Conservation (phyloP, 208 protist genomes). For the Leishmania gerbilli region DNA sequence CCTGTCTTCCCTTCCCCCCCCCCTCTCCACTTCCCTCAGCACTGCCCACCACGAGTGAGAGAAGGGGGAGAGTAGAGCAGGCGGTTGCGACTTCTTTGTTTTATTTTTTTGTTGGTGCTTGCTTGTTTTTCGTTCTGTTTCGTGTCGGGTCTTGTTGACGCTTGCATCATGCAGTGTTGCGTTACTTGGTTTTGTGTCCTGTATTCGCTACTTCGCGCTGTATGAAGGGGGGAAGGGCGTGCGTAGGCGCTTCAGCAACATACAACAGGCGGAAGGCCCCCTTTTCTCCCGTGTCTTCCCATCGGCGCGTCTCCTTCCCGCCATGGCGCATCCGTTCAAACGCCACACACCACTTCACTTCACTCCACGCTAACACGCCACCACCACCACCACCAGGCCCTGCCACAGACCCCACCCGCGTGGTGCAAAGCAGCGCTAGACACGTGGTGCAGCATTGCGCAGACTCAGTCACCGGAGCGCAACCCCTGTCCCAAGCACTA, state of each 20-base stretch:
- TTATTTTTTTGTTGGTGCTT: no score
- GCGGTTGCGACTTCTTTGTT: no score
- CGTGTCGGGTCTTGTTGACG: background rate
- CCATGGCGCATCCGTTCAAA: background rate
- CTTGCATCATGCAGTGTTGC: background rate
- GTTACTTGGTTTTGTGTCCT: background rate
- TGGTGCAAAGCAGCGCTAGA: background rate
- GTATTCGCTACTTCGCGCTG: background rate
- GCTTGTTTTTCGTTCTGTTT: background rate
- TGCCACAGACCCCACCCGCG: background rate
- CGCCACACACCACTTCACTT: no score
- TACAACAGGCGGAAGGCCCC: background rate
- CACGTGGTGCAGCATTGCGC: background rate
- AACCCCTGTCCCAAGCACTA: background rate
- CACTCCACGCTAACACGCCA: background rate
- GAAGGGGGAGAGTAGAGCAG: background rate
- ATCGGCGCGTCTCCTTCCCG: background rate
- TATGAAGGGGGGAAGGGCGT: background rate
- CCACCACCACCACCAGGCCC: background rate
- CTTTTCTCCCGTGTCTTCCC: background rate
- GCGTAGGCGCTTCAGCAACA: no score
- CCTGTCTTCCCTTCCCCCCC: background rate
- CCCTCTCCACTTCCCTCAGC: background rate
- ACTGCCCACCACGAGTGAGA: background rate
- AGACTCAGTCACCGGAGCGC: background rate